Evolutionary conservation across 768 basidiomycete genomes (phyloP), one percentile per base, ranked within the genome.

Genomic region (Phlebiopsis gigantea): DNA sequence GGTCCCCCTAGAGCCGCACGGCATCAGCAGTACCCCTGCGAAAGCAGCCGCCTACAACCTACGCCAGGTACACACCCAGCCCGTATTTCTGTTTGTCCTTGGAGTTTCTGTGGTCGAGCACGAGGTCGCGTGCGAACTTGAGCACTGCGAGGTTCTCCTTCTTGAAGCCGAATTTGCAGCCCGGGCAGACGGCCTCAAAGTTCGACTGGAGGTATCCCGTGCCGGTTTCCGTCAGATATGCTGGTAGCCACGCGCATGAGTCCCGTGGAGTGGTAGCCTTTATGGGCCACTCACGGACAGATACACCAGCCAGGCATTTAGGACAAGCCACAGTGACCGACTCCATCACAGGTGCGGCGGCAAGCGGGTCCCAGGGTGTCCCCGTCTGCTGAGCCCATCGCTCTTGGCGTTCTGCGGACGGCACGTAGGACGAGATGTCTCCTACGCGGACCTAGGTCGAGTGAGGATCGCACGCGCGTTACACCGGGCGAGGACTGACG

Each of bases 151-250:
- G 69, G 10, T 61, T 69, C 19, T 74, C 70, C 42, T 73, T 75
- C 1, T 72, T 79, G 24, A 84, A 75, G 3, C 58, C 62, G 25
- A 73, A 66, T 12, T 55, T 54, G 60, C 82, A 84, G 2, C 34
- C 25, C 1, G 60, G 58, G 58, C 82, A 84, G 41, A 28, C 22
- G 0, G 61, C 48, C 4, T 30, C 62, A 56, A 83, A 83, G 0
- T 63, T 65, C 21, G 66, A 65, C 57, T 82, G 80, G 0, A 77
- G 63, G 52, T 81, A 84, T 0, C 83, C 83, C 0, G 72, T 75
- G 0, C 76, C 78, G 0, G 65, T 58, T 5, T 62, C 63, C 4
- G 67, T 75, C 53, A 77, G 58, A 34, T 76, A 76, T 1, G 73
- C 81, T 83, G 29, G n/a, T n/a, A n/a, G n/a, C n/a, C n/a, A n/a